Percentiles rank a stretch among this genome's conserved stretches.
Evolutionary conservation across 192 early-diverging fungal species (phyloP).

Genomic region (Entomortierella lignicola): DNA sequence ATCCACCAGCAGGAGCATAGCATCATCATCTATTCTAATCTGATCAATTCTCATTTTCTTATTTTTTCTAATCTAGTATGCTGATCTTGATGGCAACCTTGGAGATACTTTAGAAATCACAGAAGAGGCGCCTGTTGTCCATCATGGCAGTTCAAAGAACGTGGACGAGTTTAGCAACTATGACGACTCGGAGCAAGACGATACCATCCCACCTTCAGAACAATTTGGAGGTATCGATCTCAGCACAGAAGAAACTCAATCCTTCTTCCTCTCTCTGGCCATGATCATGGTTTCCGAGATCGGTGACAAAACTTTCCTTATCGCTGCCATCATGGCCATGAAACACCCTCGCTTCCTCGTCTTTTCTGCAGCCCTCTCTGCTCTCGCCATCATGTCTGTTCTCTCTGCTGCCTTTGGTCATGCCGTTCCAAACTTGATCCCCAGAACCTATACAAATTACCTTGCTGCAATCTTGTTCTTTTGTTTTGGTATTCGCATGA

Average conservation of each 20-base stretch:
- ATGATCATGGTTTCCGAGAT: slow-evolving; percentile 98
- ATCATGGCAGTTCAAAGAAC: neutral
- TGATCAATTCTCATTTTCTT: neutral
- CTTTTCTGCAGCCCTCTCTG: slow-evolving; percentile 89
- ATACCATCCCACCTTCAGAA: neutral
- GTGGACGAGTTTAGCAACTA: slow-evolving; percentile 46
- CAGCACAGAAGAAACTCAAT: slow-evolving; percentile 49
- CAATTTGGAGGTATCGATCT: slow-evolving; percentile 24
- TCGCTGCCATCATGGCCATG: slow-evolving; percentile 99
- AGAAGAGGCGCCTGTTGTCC: no score
- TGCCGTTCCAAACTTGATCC: slow-evolving; percentile 87
- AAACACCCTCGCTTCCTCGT: slow-evolving; percentile 91
- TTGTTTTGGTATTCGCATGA: slow-evolving; percentile 92
- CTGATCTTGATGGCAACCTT: slow-evolving; percentile 16
- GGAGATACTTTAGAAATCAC: slow-evolving; percentile 25
- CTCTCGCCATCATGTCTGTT: slow-evolving; percentile 94
- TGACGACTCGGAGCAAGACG: neutral
- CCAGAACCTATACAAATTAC: slow-evolving; percentile 87
- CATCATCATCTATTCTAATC: neutral
- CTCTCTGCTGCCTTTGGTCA: slow-evolving; percentile 95
- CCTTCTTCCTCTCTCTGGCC: slow-evolving; percentile 73
- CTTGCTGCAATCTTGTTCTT: slow-evolving; percentile 89
- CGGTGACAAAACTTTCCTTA: slow-evolving; percentile 99
- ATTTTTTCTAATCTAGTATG: neutral
- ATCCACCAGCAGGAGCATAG: no score